These are phyloP conservation scores for Phialophora chinensis DNA, from an alignment of 2,329 filamentous ascomycete species.

Conservation along the genomic window DNA sequence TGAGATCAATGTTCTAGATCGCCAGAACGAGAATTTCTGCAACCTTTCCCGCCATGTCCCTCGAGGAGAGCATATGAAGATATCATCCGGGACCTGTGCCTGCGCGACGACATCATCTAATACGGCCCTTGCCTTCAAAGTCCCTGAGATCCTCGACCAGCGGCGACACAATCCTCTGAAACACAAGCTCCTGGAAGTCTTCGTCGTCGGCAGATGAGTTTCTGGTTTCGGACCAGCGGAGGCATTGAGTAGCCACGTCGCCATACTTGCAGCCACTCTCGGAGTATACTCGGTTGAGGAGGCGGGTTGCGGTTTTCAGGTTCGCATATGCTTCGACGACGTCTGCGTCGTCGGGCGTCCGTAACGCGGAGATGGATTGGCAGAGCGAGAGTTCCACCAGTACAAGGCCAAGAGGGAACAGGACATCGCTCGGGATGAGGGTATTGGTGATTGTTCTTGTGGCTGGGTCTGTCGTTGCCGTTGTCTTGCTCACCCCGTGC, in stretches of 20 bases:
- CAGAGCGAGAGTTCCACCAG: constrained; percentile 38
- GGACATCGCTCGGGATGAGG: constrained; percentile 29
- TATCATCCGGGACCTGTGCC: not conserved
- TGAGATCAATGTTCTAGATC: not conserved
- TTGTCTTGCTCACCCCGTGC: constrained; percentile 4
- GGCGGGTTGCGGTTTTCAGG: constrained; percentile 36
- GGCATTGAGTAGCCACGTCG: constrained; percentile 33
- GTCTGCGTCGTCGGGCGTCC: constrained; percentile 32
- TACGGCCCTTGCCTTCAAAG: constrained; percentile 47
- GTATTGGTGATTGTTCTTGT: not conserved
- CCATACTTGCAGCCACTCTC: constrained; percentile 37
- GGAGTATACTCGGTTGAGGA: constrained; percentile 28
- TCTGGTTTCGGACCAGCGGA: constrained; percentile 27
- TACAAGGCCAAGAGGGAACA: constrained; percentile 36
- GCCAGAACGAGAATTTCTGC: not conserved
- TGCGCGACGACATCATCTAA: constrained; percentile 8
- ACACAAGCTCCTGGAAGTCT: constrained; percentile 33
- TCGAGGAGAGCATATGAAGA: not conserved
- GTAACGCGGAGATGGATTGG: constrained; percentile 30
- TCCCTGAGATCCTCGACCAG: constrained; percentile 42
- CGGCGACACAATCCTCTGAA: constrained; percentile 31
- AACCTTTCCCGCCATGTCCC: not conserved
- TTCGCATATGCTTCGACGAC: constrained; percentile 23
- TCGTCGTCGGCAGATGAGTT: constrained; percentile 26
- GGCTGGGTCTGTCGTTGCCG: not conserved